These are phyloP conservation scores for Capsicum baccatum DNA, from an alignment of 257 asterid genomes.

Conservation along the genomic window DNA sequence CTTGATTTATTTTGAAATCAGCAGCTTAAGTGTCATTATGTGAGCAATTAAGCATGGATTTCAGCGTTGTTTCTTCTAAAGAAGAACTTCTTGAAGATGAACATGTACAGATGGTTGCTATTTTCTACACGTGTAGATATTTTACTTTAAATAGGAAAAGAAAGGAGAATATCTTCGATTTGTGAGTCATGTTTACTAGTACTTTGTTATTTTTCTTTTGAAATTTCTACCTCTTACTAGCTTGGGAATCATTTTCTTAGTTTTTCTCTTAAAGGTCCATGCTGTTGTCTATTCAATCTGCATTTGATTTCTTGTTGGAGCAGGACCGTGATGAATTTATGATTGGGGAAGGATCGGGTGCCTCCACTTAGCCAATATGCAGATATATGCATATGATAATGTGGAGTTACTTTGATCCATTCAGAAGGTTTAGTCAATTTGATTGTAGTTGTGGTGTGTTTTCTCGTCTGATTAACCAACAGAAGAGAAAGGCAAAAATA, in stretches of 20 bases:
- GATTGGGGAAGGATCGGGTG: background rate
- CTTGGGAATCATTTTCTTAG: background rate
- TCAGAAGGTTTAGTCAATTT: background rate
- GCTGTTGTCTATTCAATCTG: too few species aligned
- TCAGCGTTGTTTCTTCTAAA: too few species aligned
- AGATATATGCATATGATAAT: background rate
- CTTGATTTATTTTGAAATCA: background rate
- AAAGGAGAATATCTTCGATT: background rate
- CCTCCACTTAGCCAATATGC: background rate
- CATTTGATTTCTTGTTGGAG: too few species aligned
- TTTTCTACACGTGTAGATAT: background rate
- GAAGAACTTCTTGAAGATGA: background rate
- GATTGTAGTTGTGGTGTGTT: background rate
- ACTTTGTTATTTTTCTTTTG: background rate
- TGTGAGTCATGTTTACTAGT: background rate
- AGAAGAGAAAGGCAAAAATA: conserved; percentile 88
- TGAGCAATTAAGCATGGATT: background rate
- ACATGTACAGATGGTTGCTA: background rate
- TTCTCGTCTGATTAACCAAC: conserved; percentile 21
- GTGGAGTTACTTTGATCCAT: background rate
- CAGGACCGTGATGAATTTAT: too few species aligned
- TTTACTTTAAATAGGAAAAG: background rate
- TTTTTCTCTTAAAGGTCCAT: too few species aligned
- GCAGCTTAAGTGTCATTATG: background rate
- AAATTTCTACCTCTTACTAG: background rate